Evolutionary conservation across 2,329 filamentous ascomycete species (phyloP).

Genomic region (Cordyceps pruinosa): DNA sequence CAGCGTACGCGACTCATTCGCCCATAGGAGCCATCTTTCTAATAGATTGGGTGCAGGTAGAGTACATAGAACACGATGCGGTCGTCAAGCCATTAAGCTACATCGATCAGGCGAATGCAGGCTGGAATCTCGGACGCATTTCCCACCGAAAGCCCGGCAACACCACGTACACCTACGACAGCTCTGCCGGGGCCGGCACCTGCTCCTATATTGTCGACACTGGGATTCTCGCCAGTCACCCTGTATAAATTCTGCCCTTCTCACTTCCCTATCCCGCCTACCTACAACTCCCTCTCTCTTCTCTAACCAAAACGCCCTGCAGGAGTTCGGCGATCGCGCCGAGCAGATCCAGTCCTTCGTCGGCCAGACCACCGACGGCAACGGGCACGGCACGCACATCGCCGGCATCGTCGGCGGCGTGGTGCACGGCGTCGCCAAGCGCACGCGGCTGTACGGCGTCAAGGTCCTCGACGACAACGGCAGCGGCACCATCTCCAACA

Average conservation of each 20-base stretch:
- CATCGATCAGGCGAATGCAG: neutral
- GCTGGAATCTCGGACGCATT: slow-evolving; percentile 4
- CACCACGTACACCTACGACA: slow-evolving; percentile 6
- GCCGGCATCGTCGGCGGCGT: slow-evolving; percentile 33
- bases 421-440: slow-evolving; percentile 36
- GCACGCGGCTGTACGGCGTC: slow-evolving; percentile 30
- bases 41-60: neutral
- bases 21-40: neutral
- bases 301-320: neutral
- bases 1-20: neutral
- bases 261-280: too few species aligned
- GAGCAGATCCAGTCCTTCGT: slow-evolving; percentile 17
- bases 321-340: slow-evolving; percentile 32
- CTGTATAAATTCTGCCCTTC: neutral
- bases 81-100: neutral
- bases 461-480: slow-evolving; percentile 34
- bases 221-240: neutral
- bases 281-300: neutral
- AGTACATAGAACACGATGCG: slow-evolving; percentile 1
- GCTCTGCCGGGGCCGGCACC: slow-evolving; percentile 1
- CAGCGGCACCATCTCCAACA: slow-evolving; percentile 27
- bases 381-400: slow-evolving; percentile 36
- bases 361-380: slow-evolving; percentile 27
- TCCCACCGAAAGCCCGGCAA: neutral
- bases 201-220: slow-evolving; percentile 8